These are phyloP conservation scores for Eucalyptus sp. DNA, from an alignment of 345 rosid genomes.

Conservation along the genomic window DNA sequence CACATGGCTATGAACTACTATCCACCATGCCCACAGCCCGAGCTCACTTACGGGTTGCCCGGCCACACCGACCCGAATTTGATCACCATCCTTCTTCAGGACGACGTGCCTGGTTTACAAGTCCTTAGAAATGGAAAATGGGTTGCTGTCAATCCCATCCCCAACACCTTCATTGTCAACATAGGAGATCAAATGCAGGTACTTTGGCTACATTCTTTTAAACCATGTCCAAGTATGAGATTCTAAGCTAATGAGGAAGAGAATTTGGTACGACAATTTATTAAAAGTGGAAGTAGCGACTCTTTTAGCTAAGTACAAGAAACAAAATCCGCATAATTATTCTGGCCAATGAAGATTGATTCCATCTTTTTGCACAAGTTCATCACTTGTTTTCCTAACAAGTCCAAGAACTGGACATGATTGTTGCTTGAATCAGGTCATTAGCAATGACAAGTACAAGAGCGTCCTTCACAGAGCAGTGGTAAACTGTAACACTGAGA, in stretches of 20 bases:
- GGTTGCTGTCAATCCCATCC: slow-evolving; percentile 55
- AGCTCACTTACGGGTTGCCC: slow-evolving; percentile 66
- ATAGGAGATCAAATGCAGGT: slow-evolving; percentile 71
- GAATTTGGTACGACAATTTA: not conserved
- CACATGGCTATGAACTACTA: slow-evolving; percentile 85
- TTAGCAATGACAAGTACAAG: slow-evolving; percentile 35
- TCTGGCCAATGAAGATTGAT: not conserved
- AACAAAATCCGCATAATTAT: not conserved
- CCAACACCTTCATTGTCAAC: slow-evolving; percentile 58
- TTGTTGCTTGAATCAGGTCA: not conserved
- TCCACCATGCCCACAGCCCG: slow-evolving; percentile 78
- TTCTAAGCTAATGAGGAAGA: not conserved
- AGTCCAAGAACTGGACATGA: not conserved
- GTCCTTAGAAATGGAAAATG: slow-evolving; percentile 51
- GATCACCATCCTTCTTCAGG: slow-evolving; percentile 73
- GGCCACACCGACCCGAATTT: slow-evolving; percentile 68
- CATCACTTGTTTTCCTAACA: not conserved
- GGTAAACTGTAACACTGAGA: slow-evolving; percentile 10
- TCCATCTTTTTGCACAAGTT: not conserved
- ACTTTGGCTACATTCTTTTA: not conserved
- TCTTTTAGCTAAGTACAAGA: not conserved
- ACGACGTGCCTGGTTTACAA: slow-evolving; percentile 72
- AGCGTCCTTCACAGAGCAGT: slow-evolving; percentile 43
- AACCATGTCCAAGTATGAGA: not conserved
- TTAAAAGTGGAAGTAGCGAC: not conserved